Conservation (phyloP, 192 early-diverging fungal genomes). For the Jimgerdemannia flammicorona region DNA sequence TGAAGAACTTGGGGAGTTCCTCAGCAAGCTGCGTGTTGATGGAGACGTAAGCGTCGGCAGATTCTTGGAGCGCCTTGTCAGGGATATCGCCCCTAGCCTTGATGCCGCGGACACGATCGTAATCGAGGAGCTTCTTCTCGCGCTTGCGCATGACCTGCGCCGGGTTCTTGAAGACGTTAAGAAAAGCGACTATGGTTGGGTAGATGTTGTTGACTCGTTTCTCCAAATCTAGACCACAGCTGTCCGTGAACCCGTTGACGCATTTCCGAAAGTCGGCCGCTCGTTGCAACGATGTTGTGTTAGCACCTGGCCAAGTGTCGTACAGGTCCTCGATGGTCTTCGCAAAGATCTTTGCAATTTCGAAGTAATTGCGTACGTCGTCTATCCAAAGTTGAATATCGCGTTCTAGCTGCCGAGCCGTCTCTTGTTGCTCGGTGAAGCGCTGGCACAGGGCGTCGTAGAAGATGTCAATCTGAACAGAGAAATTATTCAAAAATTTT, state of each 20-base stretch:
- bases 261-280: constrained; percentile 32
- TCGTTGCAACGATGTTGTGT: constrained; percentile 16
- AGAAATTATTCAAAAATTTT: too few relatives aligned
- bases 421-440: constrained; percentile 50
- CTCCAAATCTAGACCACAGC: constrained; percentile 37
- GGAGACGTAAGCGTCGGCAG: constrained; percentile 57
- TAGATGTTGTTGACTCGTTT: constrained; percentile 12
- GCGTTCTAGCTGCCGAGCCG: constrained; percentile 43
- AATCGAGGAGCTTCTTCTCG: constrained; percentile 67
- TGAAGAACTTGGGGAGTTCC: constrained; percentile 65
- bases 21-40: constrained; percentile 72
- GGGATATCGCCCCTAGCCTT: constrained; percentile 54
- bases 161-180: constrained; percentile 58
- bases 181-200: constrained; percentile 41
- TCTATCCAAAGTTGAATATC: constrained; percentile 44
- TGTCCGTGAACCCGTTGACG: constrained; percentile 28
- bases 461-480: constrained; percentile 36
- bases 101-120: constrained; percentile 60
- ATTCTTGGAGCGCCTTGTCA: constrained; percentile 64
- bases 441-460: constrained; percentile 55
- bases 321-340: constrained; percentile 58
- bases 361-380: constrained; percentile 50
- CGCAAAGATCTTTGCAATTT: constrained; percentile 48
- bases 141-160: constrained; percentile 70
- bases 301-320: constrained; percentile 24